Percentiles rank a stretch among this genome's conserved stretches.
Evolutionary conservation across 148 eudicot genomes (phyloP).

Genomic region (Diospyros lotus): DNA sequence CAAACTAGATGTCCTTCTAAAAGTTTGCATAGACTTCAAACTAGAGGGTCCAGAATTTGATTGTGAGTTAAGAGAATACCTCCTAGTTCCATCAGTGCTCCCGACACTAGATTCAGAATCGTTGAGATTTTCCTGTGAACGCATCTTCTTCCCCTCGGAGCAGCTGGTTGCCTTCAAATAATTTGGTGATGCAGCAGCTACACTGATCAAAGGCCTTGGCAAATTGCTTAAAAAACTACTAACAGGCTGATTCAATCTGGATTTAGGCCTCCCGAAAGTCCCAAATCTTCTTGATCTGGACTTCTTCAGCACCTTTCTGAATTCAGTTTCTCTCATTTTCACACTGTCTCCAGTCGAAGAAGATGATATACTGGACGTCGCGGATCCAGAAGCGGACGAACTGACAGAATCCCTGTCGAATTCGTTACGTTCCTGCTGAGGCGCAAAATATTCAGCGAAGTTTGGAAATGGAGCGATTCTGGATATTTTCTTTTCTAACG

Average conservation of each 20-base stretch:
- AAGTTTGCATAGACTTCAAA: slow-evolving; percentile 30
- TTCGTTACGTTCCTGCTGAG: slow-evolving; percentile 32
- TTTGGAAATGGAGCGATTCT: slow-evolving; percentile 25
- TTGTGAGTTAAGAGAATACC: slow-evolving; percentile 9
- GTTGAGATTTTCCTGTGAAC: slow-evolving; percentile 17
- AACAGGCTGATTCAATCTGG: slow-evolving; percentile 31
- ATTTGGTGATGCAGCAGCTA: slow-evolving; percentile 33
- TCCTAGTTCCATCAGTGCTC: slow-evolving; percentile 12
- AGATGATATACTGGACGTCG: neutral
- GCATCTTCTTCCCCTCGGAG: slow-evolving; percentile 37
- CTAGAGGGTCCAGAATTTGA: slow-evolving; percentile 13
- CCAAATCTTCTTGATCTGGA: slow-evolving; percentile 41
- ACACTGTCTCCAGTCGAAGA: slow-evolving; percentile 17
- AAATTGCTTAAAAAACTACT: slow-evolving; percentile 9
- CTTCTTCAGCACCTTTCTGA: slow-evolving; percentile 28
- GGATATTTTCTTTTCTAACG: slow-evolving; percentile 15
- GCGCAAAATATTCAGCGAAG: slow-evolving; percentile 9
- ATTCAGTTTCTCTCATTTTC: slow-evolving; percentile 19
- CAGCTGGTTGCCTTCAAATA: slow-evolving; percentile 52
- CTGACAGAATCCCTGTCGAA: slow-evolving; percentile 23
- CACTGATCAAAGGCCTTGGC: slow-evolving; percentile 12
- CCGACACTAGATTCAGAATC: slow-evolving; percentile 14
- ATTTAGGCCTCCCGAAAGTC: slow-evolving; percentile 35
- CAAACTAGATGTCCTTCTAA: slow-evolving; percentile 40
- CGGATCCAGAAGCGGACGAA: slow-evolving; percentile 26